phyloP scores from a whole-genome alignment of 352 stramenopile species.

The Globisporangium yorkense region DNA sequence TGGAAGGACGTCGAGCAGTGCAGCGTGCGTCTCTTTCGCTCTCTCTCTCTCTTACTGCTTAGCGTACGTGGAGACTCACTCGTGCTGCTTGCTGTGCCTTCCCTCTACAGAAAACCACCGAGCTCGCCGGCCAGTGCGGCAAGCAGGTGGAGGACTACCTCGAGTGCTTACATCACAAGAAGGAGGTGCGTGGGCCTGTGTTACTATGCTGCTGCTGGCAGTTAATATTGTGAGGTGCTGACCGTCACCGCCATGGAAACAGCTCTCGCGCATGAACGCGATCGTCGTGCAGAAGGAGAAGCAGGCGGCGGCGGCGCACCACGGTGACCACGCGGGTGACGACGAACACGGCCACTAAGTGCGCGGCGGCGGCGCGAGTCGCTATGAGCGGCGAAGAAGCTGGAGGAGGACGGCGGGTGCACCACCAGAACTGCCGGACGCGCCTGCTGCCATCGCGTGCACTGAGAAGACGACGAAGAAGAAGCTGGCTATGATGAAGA shows the following conservation, averaged over 20 bases:
- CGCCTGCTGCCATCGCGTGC: too few species aligned
- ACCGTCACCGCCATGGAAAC: background rate
- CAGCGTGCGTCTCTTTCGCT: slow-evolving; percentile 72
- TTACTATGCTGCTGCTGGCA: background rate
- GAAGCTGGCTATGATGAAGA: too few species aligned
- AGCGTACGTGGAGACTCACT: background rate
- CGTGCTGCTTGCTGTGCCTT: background rate
- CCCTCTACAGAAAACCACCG: slow-evolving; percentile 70
- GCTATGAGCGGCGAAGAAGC: background rate
- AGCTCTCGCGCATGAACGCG: slow-evolving; percentile 84
- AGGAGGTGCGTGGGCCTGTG: slow-evolving; percentile 65
- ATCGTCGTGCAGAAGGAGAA: slow-evolving; percentile 77
- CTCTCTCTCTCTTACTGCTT: slow-evolving; percentile 13
- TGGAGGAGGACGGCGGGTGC: background rate
- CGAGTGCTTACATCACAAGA: slow-evolving; percentile 94
- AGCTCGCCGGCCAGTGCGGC: slow-evolving; percentile 70
- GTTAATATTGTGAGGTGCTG: too few species aligned
- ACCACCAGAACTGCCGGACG: slow-evolving; percentile 8
- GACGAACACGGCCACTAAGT: slow-evolving; percentile 48
- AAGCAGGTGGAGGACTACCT: slow-evolving; percentile 93
- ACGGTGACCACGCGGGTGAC: slow-evolving; percentile 25
- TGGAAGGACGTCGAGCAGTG: slow-evolving; percentile 93
- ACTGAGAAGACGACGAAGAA: too few species aligned
- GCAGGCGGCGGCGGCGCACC: slow-evolving; percentile 46
- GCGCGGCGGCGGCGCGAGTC: background rate